Conservation (phyloP, 1,284 basidiomycete species). For the Puccinia hordei region DNA sequence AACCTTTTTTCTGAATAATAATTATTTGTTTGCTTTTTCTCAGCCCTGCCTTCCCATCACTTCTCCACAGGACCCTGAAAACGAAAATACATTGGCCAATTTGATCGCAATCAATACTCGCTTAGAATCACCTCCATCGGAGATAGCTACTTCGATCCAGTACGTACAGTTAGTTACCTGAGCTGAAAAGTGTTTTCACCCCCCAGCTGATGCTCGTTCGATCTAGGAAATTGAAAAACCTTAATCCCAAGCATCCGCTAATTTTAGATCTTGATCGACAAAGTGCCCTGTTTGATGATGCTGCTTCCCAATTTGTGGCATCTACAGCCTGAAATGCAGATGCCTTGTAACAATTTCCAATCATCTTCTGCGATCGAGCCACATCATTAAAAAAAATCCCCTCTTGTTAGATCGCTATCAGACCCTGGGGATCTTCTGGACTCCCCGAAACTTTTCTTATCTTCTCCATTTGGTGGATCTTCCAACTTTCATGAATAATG, state of each 20-base stretch:
- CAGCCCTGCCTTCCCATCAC: not conserved
- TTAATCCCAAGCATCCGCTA: slow-evolving; percentile 40
- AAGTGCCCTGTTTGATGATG: slow-evolving; percentile 48
- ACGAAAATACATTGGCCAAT: slow-evolving; percentile 45
- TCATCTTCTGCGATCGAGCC: not conserved
- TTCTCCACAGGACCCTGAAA: slow-evolving; percentile 26
- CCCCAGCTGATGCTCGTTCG: not conserved
- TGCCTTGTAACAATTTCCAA: not conserved
- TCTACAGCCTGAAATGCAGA: slow-evolving; percentile 30
- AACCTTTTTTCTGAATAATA: not conserved
- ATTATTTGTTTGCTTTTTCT: not conserved
- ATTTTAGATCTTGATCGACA: slow-evolving; percentile 42
- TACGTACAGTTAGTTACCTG: not conserved
- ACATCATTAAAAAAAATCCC: not conserved
- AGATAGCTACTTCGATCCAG: not conserved
- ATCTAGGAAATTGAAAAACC: slow-evolving; percentile 37
- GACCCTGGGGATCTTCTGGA: not conserved
- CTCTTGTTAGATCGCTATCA: not conserved
- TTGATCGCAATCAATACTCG: slow-evolving; percentile 28
- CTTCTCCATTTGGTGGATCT: not conserved
- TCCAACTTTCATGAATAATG: no score
- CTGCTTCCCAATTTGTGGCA: slow-evolving; percentile 38
- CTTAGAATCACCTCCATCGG: slow-evolving; percentile 5
- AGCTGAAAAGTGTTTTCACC: not conserved
- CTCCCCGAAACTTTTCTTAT: not conserved